phyloP scores from a whole-genome alignment of 176 grass and related monocot genomes.

The Musa acuminata region DNA sequence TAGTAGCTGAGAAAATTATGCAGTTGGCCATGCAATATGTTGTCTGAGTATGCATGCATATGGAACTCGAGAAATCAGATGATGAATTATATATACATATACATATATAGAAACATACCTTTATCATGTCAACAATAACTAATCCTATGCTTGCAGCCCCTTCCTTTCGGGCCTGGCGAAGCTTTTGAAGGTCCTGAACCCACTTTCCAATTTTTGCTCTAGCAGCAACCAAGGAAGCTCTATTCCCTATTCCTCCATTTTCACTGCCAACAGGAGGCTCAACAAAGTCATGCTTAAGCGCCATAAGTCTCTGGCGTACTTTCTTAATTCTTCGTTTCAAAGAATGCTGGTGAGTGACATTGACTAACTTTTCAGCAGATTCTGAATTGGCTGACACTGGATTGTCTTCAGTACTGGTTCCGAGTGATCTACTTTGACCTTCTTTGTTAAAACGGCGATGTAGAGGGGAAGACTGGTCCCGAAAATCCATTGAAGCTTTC shows the following conservation, averaged over 20 bases:
- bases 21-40: not conserved
- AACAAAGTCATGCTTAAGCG: slow-evolving; percentile 91
- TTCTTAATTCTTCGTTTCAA: slow-evolving; percentile 90
- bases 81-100: slow-evolving; percentile 2
- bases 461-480: slow-evolving; percentile 93
- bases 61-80: slow-evolving; percentile 18
- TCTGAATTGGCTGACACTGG: slow-evolving; percentile 44
- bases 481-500: slow-evolving; percentile 98
- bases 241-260: slow-evolving; percentile 67
- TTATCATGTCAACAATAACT: slow-evolving; percentile 76
- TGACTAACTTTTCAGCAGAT: slow-evolving; percentile 48
- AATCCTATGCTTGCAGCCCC: slow-evolving; percentile 87
- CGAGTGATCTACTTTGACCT: slow-evolving; percentile 46
- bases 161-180: slow-evolving; percentile 95
- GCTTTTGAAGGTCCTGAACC: slow-evolving; percentile 90
- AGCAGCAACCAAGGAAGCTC: slow-evolving; percentile 57
- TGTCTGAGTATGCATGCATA: not conserved
- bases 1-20: no score
- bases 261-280: slow-evolving; percentile 56
- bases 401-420: slow-evolving; percentile 65
- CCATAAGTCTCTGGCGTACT: slow-evolving; percentile 95
- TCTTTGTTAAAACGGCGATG: slow-evolving; percentile 93
- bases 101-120: slow-evolving; percentile 44
- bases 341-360: slow-evolving; percentile 39
- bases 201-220: slow-evolving; percentile 93